Conservation (phyloP, 2,329 filamentous ascomycete genomes). For the Aspergillus brasiliensis region DNA sequence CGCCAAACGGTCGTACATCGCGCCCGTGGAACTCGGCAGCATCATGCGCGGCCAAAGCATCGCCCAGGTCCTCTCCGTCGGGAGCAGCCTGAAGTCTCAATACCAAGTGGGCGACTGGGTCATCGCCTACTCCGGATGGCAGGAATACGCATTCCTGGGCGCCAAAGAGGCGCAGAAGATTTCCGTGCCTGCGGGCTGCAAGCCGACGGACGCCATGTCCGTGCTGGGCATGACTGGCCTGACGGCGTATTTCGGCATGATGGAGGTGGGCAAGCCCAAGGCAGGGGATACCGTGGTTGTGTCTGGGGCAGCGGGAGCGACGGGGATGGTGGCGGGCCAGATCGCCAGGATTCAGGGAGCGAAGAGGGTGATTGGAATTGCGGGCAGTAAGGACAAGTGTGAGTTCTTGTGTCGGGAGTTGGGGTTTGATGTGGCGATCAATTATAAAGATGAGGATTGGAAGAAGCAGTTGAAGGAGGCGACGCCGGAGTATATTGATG, state of each 20-base stretch:
- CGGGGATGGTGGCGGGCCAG: slow-evolving; percentile 74
- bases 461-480: slow-evolving; percentile 61
- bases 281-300: slow-evolving; percentile 75
- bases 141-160: slow-evolving; percentile 62
- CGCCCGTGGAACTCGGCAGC: slow-evolving; percentile 68
- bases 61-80: slow-evolving; percentile 60
- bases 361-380: slow-evolving; percentile 64
- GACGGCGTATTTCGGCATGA: slow-evolving; percentile 76
- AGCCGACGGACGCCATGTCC: slow-evolving; percentile 62
- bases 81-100: slow-evolving; percentile 44
- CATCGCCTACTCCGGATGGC: slow-evolving; percentile 62
- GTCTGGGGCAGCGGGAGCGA: slow-evolving; percentile 75
- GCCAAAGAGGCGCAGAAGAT: slow-evolving; percentile 54
- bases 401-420: slow-evolving; percentile 65
- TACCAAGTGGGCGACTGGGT: slow-evolving; percentile 51
- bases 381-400: slow-evolving; percentile 68
- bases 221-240: slow-evolving; percentile 68
- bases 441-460: slow-evolving; percentile 69
- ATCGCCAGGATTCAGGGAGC: slow-evolving; percentile 73
- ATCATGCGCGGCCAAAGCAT: slow-evolving; percentile 68
- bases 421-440: slow-evolving; percentile 67
- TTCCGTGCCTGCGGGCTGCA: slow-evolving; percentile 49
- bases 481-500: slow-evolving; percentile 63
- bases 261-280: slow-evolving; percentile 68
- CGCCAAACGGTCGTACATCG: slow-evolving; percentile 63